Evolutionary conservation across 805 yeast species (phyloP).

Genomic region (Schizosaccharomyces osmophilus): DNA sequence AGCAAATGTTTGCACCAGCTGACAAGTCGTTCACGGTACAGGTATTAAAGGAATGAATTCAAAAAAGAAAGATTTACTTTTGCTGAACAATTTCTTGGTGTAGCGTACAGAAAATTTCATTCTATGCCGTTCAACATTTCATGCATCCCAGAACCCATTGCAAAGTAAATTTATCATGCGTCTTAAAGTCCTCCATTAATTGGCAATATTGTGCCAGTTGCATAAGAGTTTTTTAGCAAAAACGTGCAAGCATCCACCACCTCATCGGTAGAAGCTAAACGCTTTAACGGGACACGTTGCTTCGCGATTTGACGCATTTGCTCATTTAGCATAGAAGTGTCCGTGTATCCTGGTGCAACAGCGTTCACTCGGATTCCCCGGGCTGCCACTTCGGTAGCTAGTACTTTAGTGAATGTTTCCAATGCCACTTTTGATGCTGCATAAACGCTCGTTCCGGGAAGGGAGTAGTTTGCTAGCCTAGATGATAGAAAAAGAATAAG

Average conservation of each 20-base stretch:
- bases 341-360: slow-evolving; percentile 4
- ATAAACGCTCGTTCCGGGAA: slow-evolving; percentile 3
- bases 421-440: slow-evolving; percentile 4
- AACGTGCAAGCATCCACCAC: not conserved
- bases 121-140: not conserved
- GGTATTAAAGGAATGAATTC: too few species aligned
- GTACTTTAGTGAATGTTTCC: slow-evolving; percentile 3
- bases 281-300: not conserved
- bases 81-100: too few species aligned
- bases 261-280: not conserved
- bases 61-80: too few species aligned
- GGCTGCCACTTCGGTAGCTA: slow-evolving; percentile 4
- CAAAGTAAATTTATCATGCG: not conserved
- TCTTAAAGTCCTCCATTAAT: not conserved
- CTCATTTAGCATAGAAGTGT: slow-evolving; percentile 2
- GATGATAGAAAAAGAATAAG: not conserved
- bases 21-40: too few species aligned
- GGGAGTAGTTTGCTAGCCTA: not conserved
- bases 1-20: too few species aligned
- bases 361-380: slow-evolving; percentile 5
- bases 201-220: not conserved
- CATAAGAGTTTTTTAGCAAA: not conserved
- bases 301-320: not conserved
- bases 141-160: not conserved
- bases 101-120: not conserved